These are phyloP conservation scores for Diversispora epigaea DNA, from an alignment of 192 early-diverging fungal genomes.

Conservation along the genomic window DNA sequence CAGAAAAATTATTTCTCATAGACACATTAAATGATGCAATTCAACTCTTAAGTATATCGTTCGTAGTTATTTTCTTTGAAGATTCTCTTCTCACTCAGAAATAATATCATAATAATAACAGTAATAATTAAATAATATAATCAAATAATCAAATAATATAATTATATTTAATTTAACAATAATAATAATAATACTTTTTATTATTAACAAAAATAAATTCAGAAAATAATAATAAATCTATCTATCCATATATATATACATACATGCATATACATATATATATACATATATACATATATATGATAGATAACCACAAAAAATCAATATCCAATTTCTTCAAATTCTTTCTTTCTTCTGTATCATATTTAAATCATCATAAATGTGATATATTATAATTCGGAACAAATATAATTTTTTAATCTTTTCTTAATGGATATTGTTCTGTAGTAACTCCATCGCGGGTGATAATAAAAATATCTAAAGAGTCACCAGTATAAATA, in stretches of 20 bases:
- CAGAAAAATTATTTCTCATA: conserved; percentile 1
- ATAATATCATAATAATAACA: background rate
- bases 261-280: too few species aligned
- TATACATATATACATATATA: too few species aligned
- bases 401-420: conserved; percentile 55
- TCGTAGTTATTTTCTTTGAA: background rate
- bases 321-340: too few species aligned
- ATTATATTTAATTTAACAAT: background rate
- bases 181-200: too few species aligned
- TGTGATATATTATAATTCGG: too few species aligned
- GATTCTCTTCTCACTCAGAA: background rate
- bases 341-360: too few species aligned
- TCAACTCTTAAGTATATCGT: background rate
- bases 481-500: conserved; percentile 95
- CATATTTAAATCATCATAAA: too few species aligned
- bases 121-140: background rate
- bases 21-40: conserved; percentile 11
- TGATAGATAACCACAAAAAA: too few species aligned
- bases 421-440: conserved; percentile 82
- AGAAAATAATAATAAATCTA: too few species aligned
- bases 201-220: too few species aligned
- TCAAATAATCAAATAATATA: background rate
- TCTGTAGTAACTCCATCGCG: conserved; percentile 73
- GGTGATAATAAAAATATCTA: conserved; percentile 89
- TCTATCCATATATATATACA: too few species aligned